Base-by-base conservation (phyloP, 2,329 filamentous ascomycete genomes). In the Juglanconis oblonga region DNA sequence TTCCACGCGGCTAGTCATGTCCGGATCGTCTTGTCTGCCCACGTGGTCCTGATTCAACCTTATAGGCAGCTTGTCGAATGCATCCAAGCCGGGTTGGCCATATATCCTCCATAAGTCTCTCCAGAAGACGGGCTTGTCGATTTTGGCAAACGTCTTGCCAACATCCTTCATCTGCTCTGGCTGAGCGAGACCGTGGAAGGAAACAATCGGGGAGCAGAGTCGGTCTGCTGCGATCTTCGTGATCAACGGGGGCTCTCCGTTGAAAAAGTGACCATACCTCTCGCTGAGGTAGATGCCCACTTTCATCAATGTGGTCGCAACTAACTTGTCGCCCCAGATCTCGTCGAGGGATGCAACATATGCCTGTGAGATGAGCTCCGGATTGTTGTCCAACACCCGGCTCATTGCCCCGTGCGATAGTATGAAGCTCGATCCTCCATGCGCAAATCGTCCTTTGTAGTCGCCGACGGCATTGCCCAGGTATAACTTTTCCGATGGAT, bases 381-480 rank as follows among this genome's bases (percentile, higher is more conserved):
- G 74, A 56, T 76, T 72, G 31, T 71, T 62, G 57, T 72, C 68
- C 61, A 82, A 79, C 4, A 85, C 72, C 33, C 68, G 72, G n/a
- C 70, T 72, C 68, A 85, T 75, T 44, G 81, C 77, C 40, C 74
- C 78, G 50, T 75, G 77, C 0, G 83, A 86, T 10, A 86, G 71
- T 29, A 85, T 67, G 35, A 84, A 74, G 33, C 76, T 80, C 17
- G 82, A 85, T 4, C 82, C 82, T 42, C 83, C 82, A 62, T 86
- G 82, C 2, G 81, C 82, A 62, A 86, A 86, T 40, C 82, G 76
- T 2, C 74, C 77, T 61, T 77, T 79, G 71, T 79, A 85, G 67
- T 83, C 81, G 52, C 83, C 83, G 13, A 85, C 79, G 2, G 81
- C 79, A 60, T 85, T 85, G 42, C 83, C 83, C 29, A 86, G 67